Evolutionary conservation across 2,329 filamentous ascomycete genomes (phyloP), one percentile per base, ranked within the genome.

Genomic region (Colletotrichum abscissum): DNA sequence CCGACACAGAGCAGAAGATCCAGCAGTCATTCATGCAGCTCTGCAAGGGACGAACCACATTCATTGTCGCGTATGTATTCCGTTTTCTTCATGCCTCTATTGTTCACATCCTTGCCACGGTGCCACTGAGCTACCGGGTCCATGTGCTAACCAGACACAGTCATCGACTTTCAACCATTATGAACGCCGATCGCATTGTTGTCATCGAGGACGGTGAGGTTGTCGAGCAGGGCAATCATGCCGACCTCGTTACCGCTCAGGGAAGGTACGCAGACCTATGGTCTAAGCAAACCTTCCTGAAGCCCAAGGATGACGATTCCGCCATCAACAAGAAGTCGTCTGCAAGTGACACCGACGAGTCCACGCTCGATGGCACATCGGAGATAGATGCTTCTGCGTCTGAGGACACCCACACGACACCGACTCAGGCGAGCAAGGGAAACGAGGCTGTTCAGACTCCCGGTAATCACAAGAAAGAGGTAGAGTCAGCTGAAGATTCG

Each of bases 81-180:
- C 24, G 2, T 22, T 33, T 16, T 2, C 8, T 12, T n/a, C 4
- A 5, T 14, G 14, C 5, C 5, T n/a, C 7, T 16, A 22, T 8
- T 4, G 24, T 28, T 26, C 19, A 3, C 24, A 24, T 66, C 42
- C n/a, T 30, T 49, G 16, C 19, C 19, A 3, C 11, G 6, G 16
- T n/a, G 12, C 56, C 6, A 28, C 14, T 42, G 14, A 12, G 16
- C 1, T 33, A n/a, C 5, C 22, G 5, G 26, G 26, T 69, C 35
- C 12, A 67, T 12, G 22, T 28, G 8, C 63, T 65, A 30, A 65
- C 7, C 24, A 24, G 3, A 35, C 14, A 16, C 26, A 91, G 89
- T 0, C 92, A 94, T 79, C 88, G 92, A 11, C 83, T 94, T 28
- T 93, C 92, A 0, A 94, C 92, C 0, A 91, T 94, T 67, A 91